Percentiles rank a stretch among this genome's conserved stretches.
Evolutionary conservation across 345 rosid genomes (phyloP).

Genomic region (Brassica rapa): DNA sequence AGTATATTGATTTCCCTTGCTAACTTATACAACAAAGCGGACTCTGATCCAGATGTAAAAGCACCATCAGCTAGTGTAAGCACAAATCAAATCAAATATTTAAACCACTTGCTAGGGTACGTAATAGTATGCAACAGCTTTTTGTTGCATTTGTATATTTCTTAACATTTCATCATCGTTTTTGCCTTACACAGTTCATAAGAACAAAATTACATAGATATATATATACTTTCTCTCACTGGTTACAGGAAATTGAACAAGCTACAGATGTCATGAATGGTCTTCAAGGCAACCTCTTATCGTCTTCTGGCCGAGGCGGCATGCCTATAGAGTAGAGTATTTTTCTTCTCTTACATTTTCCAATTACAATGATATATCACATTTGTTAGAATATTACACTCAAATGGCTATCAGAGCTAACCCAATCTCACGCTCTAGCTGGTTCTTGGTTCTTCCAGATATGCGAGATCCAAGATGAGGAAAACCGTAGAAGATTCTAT

Average conservation of each 20-base stretch:
- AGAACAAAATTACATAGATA: not conserved
- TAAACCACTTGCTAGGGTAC: not conserved
- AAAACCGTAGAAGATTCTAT: slow-evolving; percentile 41
- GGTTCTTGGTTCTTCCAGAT: slow-evolving; percentile 39
- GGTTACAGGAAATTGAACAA: slow-evolving; percentile 59
- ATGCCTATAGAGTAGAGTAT: slow-evolving; percentile 76
- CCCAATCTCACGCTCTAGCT: not conserved
- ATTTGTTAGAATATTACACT: not conserved
- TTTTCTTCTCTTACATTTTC: not conserved
- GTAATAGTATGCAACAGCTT: slow-evolving; percentile 13
- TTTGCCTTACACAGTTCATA: slow-evolving; percentile 55
- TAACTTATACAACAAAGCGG: slow-evolving; percentile 48
- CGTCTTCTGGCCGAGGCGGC: slow-evolving; percentile 89
- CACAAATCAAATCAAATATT: not conserved
- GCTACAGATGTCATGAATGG: slow-evolving; percentile 62
- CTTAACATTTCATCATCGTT: not conserved
- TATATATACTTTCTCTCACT: not conserved
- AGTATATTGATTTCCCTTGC: slow-evolving; percentile 11
- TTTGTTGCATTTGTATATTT: not conserved
- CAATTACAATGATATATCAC: not conserved
- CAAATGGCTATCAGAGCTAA: not conserved
- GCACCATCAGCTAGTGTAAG: slow-evolving; percentile 50
- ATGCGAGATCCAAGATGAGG: slow-evolving; percentile 78
- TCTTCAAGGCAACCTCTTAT: slow-evolving; percentile 63
- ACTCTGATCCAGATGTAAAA: slow-evolving; percentile 45